These are phyloP conservation scores for Diaporthe ilicicola DNA, from an alignment of 2,329 filamentous ascomycete species.

Conservation along the genomic window DNA sequence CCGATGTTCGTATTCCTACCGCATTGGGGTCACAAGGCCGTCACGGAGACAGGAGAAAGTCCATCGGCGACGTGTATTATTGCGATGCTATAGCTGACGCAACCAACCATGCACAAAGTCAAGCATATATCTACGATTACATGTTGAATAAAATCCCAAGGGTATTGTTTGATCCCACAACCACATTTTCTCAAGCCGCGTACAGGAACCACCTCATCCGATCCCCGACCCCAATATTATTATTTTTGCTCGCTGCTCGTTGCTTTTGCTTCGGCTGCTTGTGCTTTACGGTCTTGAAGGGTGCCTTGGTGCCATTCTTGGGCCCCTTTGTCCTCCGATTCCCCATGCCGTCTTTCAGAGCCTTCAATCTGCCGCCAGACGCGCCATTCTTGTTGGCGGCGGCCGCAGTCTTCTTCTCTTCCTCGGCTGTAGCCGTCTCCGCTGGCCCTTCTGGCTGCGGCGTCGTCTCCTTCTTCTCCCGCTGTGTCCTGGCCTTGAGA, in stretches of 20 bases:
- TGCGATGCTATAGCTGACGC: not conserved
- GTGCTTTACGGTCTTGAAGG: not conserved
- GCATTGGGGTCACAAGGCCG: not conserved
- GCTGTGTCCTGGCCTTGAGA: constrained; percentile 20
- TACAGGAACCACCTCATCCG: constrained; percentile 20
- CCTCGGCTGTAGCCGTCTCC: not conserved
- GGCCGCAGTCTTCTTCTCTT: not conserved
- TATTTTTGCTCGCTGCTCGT: not conserved
- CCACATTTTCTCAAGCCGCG: constrained; percentile 7
- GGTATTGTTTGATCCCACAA: not conserved
- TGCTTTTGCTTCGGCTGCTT: constrained; percentile 10
- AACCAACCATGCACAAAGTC: not conserved
- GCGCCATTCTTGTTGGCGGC: not conserved
- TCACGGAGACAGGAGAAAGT: not conserved
- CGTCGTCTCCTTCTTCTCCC: not conserved
- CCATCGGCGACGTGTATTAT: constrained; percentile 20
- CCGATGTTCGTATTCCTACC: too few species aligned
- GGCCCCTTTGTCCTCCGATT: not conserved
- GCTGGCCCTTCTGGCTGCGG: not conserved
- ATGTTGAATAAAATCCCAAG: not conserved
- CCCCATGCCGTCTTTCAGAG: constrained; percentile 1
- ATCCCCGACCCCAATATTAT: constrained; percentile 8
- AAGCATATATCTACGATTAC: constrained; percentile 4
- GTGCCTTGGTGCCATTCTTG: not conserved
- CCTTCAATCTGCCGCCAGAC: not conserved